These are phyloP conservation scores for Termitomyces sp. DNA, from an alignment of 768 basidiomycete species.

Conservation along the genomic window DNA sequence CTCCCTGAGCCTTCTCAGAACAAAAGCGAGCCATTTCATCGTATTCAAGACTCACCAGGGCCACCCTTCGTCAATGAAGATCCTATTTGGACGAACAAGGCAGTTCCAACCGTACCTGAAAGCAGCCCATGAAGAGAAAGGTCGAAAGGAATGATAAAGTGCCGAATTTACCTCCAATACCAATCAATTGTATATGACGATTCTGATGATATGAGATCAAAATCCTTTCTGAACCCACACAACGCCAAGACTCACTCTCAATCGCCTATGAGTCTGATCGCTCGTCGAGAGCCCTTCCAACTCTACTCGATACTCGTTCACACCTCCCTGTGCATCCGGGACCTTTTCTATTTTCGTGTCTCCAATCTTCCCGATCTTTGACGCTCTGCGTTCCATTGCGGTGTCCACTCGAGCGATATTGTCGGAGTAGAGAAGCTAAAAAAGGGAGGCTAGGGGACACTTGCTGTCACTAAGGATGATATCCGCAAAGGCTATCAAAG, in stretches of 20 bases:
- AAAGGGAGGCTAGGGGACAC: no score
- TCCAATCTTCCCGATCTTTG: background rate
- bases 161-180: conserved; percentile 35
- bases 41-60: conserved; percentile 36
- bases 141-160: background rate
- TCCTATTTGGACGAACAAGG: conserved; percentile 73
- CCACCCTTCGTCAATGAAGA: conserved; percentile 53
- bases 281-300: conserved; percentile 10
- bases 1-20: conserved; percentile 25
- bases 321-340: background rate
- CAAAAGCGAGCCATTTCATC: background rate
- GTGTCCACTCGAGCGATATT: background rate
- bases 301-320: conserved; percentile 8
- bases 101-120: conserved; percentile 67
- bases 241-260: conserved; percentile 24
- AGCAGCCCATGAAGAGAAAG: conserved; percentile 4
- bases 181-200: conserved; percentile 48
- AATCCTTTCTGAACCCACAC: background rate
- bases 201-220: conserved; percentile 21
- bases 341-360: background rate
- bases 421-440: background rate
- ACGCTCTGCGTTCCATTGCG: conserved; percentile 9
- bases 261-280: conserved; percentile 32
- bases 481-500: background rate
- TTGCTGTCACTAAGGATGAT: background rate